These are phyloP conservation scores for Aristolochia californica DNA, from an alignment of 164 flowering plant species.

Conservation along the genomic window DNA sequence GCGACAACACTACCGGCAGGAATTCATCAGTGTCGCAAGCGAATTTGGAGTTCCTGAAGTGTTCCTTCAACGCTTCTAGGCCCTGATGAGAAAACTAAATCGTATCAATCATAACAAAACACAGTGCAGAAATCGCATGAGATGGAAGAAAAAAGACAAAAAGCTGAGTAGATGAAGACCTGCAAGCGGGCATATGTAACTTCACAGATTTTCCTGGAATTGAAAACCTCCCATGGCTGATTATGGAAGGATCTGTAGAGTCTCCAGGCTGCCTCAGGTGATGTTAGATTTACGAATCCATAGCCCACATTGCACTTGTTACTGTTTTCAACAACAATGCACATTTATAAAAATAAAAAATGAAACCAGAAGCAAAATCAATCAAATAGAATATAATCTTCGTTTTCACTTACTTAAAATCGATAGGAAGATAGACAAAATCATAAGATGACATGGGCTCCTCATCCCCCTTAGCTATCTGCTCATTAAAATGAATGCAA, in stretches of 20 bases:
- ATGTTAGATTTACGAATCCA: constrained; percentile 88
- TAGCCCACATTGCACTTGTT: constrained; percentile 98
- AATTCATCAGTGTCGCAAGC: constrained; percentile 67
- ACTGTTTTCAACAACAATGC: constrained; percentile 18
- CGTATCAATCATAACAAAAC: too few species aligned
- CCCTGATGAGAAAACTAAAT: too few species aligned
- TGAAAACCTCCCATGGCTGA: constrained; percentile 88
- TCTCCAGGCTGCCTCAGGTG: constrained; percentile 74
- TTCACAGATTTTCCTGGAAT: constrained; percentile 82
- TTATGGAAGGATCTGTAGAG: constrained; percentile 76
- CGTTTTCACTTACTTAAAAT: constrained; percentile 44
- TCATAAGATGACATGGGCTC: constrained; percentile 81
- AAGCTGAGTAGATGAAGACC: constrained; percentile 24
- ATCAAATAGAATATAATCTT: not conserved
- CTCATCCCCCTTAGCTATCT: constrained; percentile 36
- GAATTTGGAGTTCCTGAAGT: constrained; percentile 89
- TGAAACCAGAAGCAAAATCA: not conserved
- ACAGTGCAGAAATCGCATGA: not conserved
- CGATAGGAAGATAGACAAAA: constrained; percentile 89
- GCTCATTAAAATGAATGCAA: constrained; percentile 85
- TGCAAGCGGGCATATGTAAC: constrained; percentile 87
- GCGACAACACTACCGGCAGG: constrained; percentile 72
- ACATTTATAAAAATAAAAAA: not conserved
- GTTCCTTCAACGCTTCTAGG: constrained; percentile 79
- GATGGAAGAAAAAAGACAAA: not conserved